phyloP scores from a whole-genome alignment of 2,329 filamentous ascomycete genomes.

The Reticulascus tulasneorum region DNA sequence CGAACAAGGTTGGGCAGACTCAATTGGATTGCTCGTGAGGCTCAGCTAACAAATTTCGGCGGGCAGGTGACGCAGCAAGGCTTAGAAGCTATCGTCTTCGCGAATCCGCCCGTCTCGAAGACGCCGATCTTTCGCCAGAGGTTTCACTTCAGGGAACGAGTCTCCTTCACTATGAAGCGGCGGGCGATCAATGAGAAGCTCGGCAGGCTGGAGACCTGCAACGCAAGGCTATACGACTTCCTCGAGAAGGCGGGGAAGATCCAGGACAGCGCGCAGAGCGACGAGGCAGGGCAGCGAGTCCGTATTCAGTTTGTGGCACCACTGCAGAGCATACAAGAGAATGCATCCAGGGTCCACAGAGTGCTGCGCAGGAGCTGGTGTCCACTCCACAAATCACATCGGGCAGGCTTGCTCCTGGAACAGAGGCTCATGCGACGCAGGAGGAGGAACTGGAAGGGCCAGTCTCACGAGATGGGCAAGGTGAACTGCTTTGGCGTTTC shows the following conservation, averaged over 20 bases:
- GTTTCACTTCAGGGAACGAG: background rate
- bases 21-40: background rate
- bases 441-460: background rate
- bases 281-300: no score
- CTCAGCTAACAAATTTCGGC: background rate
- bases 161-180: constrained; percentile 3
- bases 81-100: background rate
- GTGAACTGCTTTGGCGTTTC: background rate
- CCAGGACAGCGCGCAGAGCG: no score
- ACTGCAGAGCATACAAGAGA: background rate
- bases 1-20: background rate
- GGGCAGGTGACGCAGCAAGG: background rate
- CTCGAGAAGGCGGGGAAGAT: background rate
- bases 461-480: background rate
- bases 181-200: background rate
- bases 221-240: background rate
- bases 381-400: background rate
- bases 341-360: background rate
- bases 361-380: background rate
- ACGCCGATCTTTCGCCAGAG: background rate
- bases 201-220: background rate
- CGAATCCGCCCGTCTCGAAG: background rate
- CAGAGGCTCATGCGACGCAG: constrained; percentile 1
- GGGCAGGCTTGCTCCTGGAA: constrained; percentile 1
- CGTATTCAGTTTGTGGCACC: background rate